Percentiles rank a stretch among this genome's conserved stretches.
Evolutionary conservation across 225 moss, liverwort and hornwort genomes (phyloP).

Genomic region (Physcomitrium patens): DNA sequence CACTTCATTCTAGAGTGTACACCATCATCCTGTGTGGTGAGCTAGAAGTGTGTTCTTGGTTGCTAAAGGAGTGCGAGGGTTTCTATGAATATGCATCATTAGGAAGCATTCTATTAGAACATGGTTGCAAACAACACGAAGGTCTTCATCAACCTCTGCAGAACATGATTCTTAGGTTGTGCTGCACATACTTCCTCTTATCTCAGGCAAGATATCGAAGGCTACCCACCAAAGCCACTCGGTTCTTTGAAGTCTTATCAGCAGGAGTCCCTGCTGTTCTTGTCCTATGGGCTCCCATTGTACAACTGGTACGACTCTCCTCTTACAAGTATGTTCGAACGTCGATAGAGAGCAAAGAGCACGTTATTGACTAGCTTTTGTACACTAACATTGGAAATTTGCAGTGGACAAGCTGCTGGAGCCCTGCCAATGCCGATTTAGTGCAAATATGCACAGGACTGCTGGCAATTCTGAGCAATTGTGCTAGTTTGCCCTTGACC

Average conservation of each 20-base stretch:
- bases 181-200: conserved; percentile 2
- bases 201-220: conserved; percentile 40
- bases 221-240: conserved; percentile 28
- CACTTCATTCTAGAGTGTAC: neutral
- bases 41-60: neutral
- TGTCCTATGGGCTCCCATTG: conserved; percentile 44
- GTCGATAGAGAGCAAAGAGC: neutral
- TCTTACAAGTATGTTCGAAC: neutral
- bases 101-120: neutral
- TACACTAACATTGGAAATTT: conserved; percentile 19
- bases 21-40: neutral
- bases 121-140: neutral
- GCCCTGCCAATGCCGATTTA: conserved; percentile 18
- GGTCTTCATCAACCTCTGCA: neutral
- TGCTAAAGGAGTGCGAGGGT: conserved; percentile 9
- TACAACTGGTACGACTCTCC: conserved; percentile 38
- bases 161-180: conserved; percentile 1
- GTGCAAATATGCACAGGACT: conserved; percentile 31
- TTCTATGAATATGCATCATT: conserved; percentile 7
- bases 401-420: conserved; percentile 49
- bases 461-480: conserved; percentile 36
- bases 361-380: neutral
- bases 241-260: conserved; percentile 28
- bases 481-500: neutral
- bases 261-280: conserved; percentile 37